Base-by-base conservation (phyloP, 805 yeast genomes). In the Candida silvicultrix region DNA sequence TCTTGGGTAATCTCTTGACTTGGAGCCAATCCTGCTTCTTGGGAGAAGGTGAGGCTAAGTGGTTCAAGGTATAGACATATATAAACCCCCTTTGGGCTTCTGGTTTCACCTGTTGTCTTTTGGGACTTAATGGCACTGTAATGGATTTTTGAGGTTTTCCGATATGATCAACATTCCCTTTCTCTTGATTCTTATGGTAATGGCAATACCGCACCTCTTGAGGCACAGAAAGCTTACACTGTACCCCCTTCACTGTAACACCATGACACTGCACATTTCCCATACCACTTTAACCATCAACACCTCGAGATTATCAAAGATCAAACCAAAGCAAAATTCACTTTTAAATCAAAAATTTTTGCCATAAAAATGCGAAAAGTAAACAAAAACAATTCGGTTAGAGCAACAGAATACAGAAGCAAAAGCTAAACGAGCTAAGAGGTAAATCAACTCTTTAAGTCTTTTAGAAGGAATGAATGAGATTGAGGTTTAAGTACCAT, bases 41-140 rank as follows among this genome's bases (percentile, higher is more conserved):
- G 1, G 62, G 59, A 0, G 48, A 41, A 1, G 35, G 16, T 1
- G 44, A 45, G 5, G 50, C 20, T 1, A 59, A 45, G 43, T 59
- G 64, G 12, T 31, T 14, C 12, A 59, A 32, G 1, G 64, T 59
- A 22, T 56, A 58, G 4, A 57, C 41, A 40, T 59, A 59, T 21
- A 59, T 56, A 39, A 36, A 53, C 0, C 64, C 64, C 2, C 18
- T 48, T 19, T 55, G 47, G 15, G 42, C 42, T 5, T 43, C 28
- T 36, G 37, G 22, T 5, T n/a, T 20, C 4, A 5, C 14, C 5
- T 3, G 5, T 11, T 8, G 11, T 18, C 15, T 34, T 15, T 16
- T n/a, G 37, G 21, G 21, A 12, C 7, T 34, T 4, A 6, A 5
- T 40, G 29, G 23, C 11, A 18, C 14, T 32, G 42, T 10, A 5